Evolutionary conservation across 2,329 filamentous ascomycete species (phyloP).

Genomic region (Fragosphaeria purpurea): DNA sequence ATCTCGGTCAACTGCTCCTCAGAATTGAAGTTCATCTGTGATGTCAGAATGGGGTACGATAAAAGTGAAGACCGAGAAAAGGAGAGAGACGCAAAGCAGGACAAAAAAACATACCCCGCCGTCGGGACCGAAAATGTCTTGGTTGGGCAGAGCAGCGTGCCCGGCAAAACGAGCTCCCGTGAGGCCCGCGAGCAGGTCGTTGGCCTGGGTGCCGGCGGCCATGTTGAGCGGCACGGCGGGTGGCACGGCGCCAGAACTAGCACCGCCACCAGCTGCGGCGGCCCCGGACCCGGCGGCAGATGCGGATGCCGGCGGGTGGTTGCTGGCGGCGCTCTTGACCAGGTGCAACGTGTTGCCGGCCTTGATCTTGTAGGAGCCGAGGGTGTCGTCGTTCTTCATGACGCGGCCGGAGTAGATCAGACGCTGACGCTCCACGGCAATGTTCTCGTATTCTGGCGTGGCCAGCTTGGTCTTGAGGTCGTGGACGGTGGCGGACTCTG

Average conservation of each 20-base stretch:
- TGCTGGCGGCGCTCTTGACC: constrained; percentile 92
- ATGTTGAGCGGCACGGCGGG: constrained; percentile 65
- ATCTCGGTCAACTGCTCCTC: constrained; percentile 74
- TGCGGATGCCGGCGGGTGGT: constrained; percentile 37
- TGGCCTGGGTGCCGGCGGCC: constrained; percentile 64
- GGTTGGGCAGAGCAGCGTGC: constrained; percentile 76
- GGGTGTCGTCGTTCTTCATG: constrained; percentile 84
- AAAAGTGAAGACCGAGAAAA: neutral
- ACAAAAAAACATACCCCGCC: constrained; percentile 62
- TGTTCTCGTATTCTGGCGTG: constrained; percentile 69
- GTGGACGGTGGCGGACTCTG: constrained; percentile 63
- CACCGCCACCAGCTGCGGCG: neutral
- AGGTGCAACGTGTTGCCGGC: constrained; percentile 90
- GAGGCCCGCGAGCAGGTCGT: constrained; percentile 80
- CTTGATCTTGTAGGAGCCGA: constrained; percentile 89
- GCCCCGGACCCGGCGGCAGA: constrained; percentile 12
- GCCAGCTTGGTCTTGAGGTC: constrained; percentile 88
- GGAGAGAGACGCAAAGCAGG: neutral
- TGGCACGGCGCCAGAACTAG: constrained; percentile 30
- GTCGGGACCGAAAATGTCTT: constrained; percentile 85
- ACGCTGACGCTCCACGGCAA: constrained; percentile 79
- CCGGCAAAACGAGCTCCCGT: constrained; percentile 92
- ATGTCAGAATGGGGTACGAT: constrained; percentile 12
- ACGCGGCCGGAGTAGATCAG: constrained; percentile 96
- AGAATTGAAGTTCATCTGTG: constrained; percentile 79